These are phyloP conservation scores for Colletotrichum navitas DNA, from an alignment of 2,329 filamentous ascomycete species.

Conservation along the genomic window DNA sequence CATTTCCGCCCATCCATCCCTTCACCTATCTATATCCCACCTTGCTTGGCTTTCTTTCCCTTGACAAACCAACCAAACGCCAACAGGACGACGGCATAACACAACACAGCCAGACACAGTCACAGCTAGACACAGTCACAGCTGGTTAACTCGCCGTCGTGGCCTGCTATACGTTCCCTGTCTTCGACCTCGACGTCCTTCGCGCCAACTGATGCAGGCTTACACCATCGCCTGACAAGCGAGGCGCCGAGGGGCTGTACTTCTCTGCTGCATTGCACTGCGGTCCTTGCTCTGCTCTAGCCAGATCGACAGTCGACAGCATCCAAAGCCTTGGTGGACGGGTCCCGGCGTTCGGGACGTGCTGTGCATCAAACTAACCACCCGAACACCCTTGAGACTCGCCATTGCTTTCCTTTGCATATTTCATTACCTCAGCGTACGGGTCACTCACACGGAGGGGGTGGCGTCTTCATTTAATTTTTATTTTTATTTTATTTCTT, in stretches of 20 bases:
- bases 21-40: too few relatives aligned
- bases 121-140: neutral
- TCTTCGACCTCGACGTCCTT: constrained; percentile 1
- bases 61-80: too few relatives aligned
- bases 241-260: constrained; percentile 41
- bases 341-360: constrained; percentile 22
- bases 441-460: constrained; percentile 12
- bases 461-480: too few relatives aligned
- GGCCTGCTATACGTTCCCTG: neutral
- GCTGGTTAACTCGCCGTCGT: neutral
- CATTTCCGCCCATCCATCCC: too few relatives aligned
- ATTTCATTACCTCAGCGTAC: constrained; percentile 12
- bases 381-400: constrained; percentile 8
- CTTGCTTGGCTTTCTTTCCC: too few relatives aligned
- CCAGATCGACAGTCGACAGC: constrained; percentile 3
- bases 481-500: neutral
- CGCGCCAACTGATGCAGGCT: constrained; percentile 3
- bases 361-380: constrained; percentile 24
- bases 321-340: neutral
- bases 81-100: neutral
- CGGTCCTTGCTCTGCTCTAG: constrained; percentile 4
- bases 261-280: neutral
- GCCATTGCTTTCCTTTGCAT: neutral
- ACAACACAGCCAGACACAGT: neutral
- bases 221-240: constrained; percentile 15